Conservation (phyloP, 2,329 filamentous ascomycete genomes). For the Ophiostoma novo-ulmi region DNA sequence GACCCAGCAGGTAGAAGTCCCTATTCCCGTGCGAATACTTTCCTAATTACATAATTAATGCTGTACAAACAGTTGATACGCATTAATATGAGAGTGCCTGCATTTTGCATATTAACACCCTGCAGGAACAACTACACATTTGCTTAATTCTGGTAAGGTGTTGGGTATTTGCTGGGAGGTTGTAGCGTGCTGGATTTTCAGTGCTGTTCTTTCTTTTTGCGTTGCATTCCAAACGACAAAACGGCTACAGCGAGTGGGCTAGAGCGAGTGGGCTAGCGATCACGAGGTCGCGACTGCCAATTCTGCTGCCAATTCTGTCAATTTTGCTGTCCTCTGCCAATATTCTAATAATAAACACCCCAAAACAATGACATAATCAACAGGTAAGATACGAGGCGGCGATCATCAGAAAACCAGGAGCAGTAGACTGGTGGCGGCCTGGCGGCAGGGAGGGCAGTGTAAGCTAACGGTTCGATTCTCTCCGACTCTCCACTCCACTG, state of each 20-base stretch:
- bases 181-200: neutral
- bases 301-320: neutral
- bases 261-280: neutral
- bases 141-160: neutral
- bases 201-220: neutral
- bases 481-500: neutral
- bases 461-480: slow-evolving; percentile 6
- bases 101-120: neutral
- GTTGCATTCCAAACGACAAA: neutral
- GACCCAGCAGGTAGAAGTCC: neutral
- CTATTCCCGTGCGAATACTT: neutral
- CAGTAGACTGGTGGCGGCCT: neutral
- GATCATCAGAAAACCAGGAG: slow-evolving; percentile 5
- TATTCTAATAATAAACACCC: slow-evolving; percentile 2
- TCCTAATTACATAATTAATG: neutral
- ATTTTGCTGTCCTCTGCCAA: neutral
- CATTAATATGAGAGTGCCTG: slow-evolving; percentile 2
- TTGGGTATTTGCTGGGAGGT: neutral
- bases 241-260: neutral
- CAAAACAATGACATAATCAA: slow-evolving; percentile 4
- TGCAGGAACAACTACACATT: neutral
- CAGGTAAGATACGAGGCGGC: slow-evolving; percentile 1
- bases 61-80: neutral
- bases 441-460: slow-evolving; percentile 10
- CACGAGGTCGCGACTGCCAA: slow-evolving; percentile 3